These are phyloP conservation scores for Xerophyta viscosa DNA, from an alignment of 106 monocot species.

Conservation along the genomic window DNA sequence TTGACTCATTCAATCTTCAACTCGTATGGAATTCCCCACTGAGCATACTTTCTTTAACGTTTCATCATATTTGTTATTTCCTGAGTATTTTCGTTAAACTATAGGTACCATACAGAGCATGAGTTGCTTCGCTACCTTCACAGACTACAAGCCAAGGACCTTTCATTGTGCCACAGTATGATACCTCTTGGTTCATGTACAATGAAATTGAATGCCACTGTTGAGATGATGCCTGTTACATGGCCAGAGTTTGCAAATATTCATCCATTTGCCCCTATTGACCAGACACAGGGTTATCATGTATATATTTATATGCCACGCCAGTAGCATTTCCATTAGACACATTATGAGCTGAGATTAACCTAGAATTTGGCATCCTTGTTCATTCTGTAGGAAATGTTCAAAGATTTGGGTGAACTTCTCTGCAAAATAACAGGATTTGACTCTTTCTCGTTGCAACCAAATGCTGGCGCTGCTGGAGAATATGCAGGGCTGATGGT, in stretches of 20 bases:
- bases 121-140: conserved; percentile 82
- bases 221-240: conserved; percentile 97
- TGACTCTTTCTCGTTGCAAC: conserved; percentile 97
- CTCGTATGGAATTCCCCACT: conserved; percentile 54
- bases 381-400: conserved; percentile 92
- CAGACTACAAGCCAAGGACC: conserved; percentile 82
- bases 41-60: no score
- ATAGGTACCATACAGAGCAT: conserved; percentile 93
- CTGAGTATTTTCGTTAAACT: not conserved
- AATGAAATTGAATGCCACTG: conserved; percentile 98
- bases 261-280: conserved; percentile 87
- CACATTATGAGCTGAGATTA: conserved; percentile 1
- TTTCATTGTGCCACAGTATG: conserved; percentile 94
- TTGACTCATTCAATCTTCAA: conserved; percentile 89
- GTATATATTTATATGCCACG: conserved; percentile 11
- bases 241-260: conserved; percentile 81
- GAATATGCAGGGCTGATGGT: conserved; percentile 99
- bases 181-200: conserved; percentile 97
- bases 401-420: conserved; percentile 80
- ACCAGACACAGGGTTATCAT: conserved; percentile 87
- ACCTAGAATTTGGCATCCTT: conserved; percentile 1
- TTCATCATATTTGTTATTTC: not conserved
- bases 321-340: not conserved
- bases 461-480: conserved; percentile 98
- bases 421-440: conserved; percentile 92